A percentile compares a stretch with the other conserved stretches of the same genome.
These are phyloP conservation scores for Hypoxylon fuscum DNA, from an alignment of 495 filamentous ascomycete genomes.

Conservation along the genomic window DNA sequence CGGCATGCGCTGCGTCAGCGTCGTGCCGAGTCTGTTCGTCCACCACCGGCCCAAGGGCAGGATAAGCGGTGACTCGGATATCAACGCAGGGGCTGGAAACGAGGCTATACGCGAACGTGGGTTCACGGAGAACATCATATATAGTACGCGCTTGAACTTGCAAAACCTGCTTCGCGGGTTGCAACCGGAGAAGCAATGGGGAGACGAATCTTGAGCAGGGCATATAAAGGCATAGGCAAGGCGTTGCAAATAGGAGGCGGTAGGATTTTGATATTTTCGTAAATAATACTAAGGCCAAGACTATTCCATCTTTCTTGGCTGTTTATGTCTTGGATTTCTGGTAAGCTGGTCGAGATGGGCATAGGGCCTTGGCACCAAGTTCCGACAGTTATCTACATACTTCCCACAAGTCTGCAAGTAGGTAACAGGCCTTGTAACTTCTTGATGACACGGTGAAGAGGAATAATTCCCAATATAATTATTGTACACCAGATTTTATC, in stretches of 20 bases:
- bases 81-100: slow-evolving; percentile 44
- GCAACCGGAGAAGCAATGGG: slow-evolving; percentile 29
- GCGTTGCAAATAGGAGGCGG: slow-evolving; percentile 2
- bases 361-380: too few species aligned
- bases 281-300: neutral
- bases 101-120: slow-evolving; percentile 48
- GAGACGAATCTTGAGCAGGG: neutral
- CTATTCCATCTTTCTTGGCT: neutral
- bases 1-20: slow-evolving; percentile 51
- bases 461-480: too few species aligned
- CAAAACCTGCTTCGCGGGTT: slow-evolving; percentile 22
- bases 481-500: too few species aligned
- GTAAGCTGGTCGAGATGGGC: neutral
- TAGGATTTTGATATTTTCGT: neutral
- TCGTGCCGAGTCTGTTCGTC: slow-evolving; percentile 57
- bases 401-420: too few species aligned
- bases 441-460: too few species aligned
- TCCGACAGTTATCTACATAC: too few species aligned
- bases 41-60: slow-evolving; percentile 55
- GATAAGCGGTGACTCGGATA: slow-evolving; percentile 54
- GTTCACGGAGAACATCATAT: slow-evolving; percentile 56
- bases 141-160: slow-evolving; percentile 59
- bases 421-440: too few species aligned
- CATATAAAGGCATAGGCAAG: slow-evolving; percentile 1
- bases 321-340: neutral